Conservation (phyloP, 2,329 filamentous ascomycete genomes). For the Graphium sp. region DNA sequence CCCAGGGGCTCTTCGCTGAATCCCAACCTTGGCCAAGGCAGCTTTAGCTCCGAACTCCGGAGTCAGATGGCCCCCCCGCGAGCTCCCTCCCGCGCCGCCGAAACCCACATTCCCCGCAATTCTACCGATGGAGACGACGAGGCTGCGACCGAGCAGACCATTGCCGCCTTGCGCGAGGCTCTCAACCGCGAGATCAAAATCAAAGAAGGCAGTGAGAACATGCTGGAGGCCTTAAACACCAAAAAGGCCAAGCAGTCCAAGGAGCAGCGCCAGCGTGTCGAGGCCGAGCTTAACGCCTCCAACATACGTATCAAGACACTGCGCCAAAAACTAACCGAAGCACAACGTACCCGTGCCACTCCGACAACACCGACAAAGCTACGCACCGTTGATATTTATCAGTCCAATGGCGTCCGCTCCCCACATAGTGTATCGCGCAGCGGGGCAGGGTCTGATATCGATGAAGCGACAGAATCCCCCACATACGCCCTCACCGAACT, state of each 20-base stretch:
- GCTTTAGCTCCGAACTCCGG: conserved; percentile 78
- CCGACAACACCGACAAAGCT: conserved; percentile 34
- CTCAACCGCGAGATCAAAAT: conserved; percentile 96
- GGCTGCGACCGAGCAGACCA: conserved; percentile 49
- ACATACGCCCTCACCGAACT: conserved; percentile 84
- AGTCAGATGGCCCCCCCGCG: conserved; percentile 52
- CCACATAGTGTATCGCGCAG: conserved; percentile 38
- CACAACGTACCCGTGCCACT: conserved; percentile 30
- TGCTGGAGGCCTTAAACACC: conserved; percentile 82
- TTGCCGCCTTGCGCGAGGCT: conserved; percentile 62
- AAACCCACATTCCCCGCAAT: conserved; percentile 18
- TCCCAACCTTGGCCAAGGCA: conserved; percentile 57
- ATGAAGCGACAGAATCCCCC: conserved; percentile 66
- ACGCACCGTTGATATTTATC: conserved; percentile 28
- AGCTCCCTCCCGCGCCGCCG: conserved; percentile 38
- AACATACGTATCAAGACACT: conserved; percentile 54
- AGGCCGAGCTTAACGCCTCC: conserved; percentile 80
- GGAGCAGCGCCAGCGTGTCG: conserved; percentile 61
- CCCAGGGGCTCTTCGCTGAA: conserved; percentile 55
- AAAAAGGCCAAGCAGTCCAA: conserved; percentile 95
- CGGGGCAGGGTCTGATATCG: conserved; percentile 42
- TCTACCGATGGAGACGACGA: conserved; percentile 44
- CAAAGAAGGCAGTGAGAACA: conserved; percentile 92
- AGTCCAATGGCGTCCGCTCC: conserved; percentile 33
- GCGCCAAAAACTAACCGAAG: conserved; percentile 41